Percentiles rank a stretch among this genome's conserved stretches.
Evolutionary conservation across 1,284 basidiomycete species (phyloP).

Genomic region (Puccinia coronata): DNA sequence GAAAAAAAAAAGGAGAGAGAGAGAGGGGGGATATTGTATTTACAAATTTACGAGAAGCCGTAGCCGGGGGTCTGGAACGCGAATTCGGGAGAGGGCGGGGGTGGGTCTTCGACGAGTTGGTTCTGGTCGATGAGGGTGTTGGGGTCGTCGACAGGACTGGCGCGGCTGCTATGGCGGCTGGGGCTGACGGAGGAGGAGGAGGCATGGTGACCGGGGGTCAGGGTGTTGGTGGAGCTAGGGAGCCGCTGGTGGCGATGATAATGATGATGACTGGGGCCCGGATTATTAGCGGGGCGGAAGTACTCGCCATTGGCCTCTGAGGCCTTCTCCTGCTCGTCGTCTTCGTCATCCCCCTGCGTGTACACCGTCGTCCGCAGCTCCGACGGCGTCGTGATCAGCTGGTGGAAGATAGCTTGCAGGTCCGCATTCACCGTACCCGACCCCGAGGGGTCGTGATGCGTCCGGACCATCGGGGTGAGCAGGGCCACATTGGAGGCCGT

Average conservation of each 20-base stretch:
- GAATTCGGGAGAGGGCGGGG: constrained; percentile 15
- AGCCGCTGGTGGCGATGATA: not conserved
- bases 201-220: too few relatives aligned
- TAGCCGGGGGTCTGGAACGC: constrained; percentile 41
- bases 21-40: too few relatives aligned
- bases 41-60: constrained; percentile 29
- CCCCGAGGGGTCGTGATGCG: not conserved
- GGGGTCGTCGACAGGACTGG: not conserved
- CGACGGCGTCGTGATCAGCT: constrained; percentile 9
- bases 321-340: not conserved
- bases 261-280: not conserved
- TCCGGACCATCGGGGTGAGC: constrained; percentile 9
- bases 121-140: not conserved
- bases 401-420: constrained; percentile 14
- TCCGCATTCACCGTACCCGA: not conserved
- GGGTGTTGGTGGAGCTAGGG: not conserved
- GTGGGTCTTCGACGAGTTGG: not conserved
- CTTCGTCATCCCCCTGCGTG: constrained; percentile 12
- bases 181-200: not conserved
- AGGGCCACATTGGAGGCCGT: constrained; percentile 32
- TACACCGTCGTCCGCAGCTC: not conserved
- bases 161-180: not conserved
- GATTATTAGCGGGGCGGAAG: not conserved
- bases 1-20: not conserved
- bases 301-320: not conserved